Evolutionary conservation across 768 basidiomycete species (phyloP).

Genomic region (Serendipita vermifera): DNA sequence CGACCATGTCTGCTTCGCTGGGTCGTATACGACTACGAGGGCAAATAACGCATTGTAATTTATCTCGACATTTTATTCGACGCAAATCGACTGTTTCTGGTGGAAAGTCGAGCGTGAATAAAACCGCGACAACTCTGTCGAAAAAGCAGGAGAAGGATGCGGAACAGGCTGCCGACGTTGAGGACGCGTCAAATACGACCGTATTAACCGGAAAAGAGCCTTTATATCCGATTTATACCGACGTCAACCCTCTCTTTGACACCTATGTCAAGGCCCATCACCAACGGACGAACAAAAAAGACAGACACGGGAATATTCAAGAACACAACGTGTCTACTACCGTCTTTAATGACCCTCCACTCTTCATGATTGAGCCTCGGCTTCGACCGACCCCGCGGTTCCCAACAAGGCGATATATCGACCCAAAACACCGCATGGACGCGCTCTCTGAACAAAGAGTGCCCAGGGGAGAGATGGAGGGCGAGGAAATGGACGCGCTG

Average conservation of each 20-base stretch:
- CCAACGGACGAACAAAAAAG: neutral
- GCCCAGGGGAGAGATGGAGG: neutral
- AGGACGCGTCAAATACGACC: no score
- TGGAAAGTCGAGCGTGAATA: no score
- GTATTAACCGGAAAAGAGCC: neutral
- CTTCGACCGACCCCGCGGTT: neutral
- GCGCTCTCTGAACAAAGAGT: neutral
- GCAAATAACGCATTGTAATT: no score
- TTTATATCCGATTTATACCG: slow-evolving; percentile 5
- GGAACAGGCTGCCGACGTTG: no score
- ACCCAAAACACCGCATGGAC: neutral
- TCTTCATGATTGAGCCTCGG: slow-evolving; percentile 3
- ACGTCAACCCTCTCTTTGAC: slow-evolving; percentile 8
- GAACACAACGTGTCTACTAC: neutral
- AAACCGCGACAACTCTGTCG: no score
- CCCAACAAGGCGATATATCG: neutral
- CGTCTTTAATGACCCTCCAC: slow-evolving; percentile 3
- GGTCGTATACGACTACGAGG: no score
- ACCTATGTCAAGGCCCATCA: slow-evolving; percentile 2
- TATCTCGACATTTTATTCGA: no score
- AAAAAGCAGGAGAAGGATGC: no score
- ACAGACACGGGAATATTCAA: neutral
- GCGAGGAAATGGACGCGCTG: neutral
- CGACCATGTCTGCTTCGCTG: no score
- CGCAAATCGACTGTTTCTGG: no score